Conservation (phyloP, 805 yeast genomes). For the Saccharomycopsis olivae region DNA sequence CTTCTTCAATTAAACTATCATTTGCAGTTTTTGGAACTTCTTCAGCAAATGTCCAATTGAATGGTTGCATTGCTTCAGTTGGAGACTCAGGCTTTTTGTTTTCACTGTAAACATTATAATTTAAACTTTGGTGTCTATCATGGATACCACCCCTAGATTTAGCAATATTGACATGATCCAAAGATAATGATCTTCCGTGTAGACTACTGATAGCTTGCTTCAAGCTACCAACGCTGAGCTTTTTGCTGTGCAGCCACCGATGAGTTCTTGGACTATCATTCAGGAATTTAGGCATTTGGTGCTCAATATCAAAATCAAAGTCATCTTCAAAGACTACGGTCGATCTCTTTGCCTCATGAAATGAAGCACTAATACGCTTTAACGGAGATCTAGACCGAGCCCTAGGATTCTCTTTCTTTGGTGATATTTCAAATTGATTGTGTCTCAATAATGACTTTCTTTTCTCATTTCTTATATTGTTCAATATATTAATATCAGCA, state of each 20-base stretch:
- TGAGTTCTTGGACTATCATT: not conserved
- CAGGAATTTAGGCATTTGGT: not conserved
- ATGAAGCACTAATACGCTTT: conserved; percentile 5
- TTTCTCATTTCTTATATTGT: conserved; percentile 8
- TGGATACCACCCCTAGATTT: too few species aligned
- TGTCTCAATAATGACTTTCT: conserved; percentile 10
- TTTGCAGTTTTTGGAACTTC: not conserved
- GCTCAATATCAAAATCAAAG: conserved; percentile 6
- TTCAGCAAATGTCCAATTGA: not conserved
- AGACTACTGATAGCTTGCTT: conserved; percentile 7
- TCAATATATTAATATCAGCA: conserved; percentile 12
- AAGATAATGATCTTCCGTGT: conserved; percentile 8
- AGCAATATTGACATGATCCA: too few species aligned
- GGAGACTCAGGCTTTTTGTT: not conserved
- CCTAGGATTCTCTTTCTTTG: conserved; percentile 6
- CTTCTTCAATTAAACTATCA: conserved; percentile 13
- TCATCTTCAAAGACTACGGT: conserved; percentile 15
- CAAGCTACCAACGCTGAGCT: conserved; percentile 12
- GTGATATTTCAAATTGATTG: conserved; percentile 6
- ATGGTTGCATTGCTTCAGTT: not conserved
- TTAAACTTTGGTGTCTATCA: not conserved
- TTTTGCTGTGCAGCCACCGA: conserved; percentile 1
- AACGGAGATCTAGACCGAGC: conserved; percentile 14
- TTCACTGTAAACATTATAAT: not conserved
- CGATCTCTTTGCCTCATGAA: conserved; percentile 9